Conservation (phyloP, 106 monocot species). For the Gastrodia elata region DNA sequence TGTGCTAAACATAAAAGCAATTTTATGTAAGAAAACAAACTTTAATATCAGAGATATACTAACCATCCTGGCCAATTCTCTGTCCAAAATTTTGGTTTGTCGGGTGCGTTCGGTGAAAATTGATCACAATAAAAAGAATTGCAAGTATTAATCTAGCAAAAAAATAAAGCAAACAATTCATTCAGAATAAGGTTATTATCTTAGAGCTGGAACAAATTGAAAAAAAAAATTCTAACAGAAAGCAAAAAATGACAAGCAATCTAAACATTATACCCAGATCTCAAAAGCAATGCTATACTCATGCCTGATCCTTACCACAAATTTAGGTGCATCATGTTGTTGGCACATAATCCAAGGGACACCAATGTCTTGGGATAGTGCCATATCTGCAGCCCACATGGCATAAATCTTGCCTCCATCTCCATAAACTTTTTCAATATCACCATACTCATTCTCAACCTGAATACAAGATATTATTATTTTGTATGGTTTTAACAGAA, state of each 20-base stretch:
- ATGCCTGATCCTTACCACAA: conserved; percentile 43
- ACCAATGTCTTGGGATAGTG: conserved; percentile 73
- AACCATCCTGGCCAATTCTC: conserved; percentile 99
- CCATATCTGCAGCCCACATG: conserved; percentile 97
- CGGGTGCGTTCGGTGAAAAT: conserved; percentile 62
- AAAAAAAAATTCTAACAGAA: background rate
- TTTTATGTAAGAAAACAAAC: background rate
- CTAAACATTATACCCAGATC: background rate
- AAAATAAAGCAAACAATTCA: background rate
- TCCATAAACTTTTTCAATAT: conserved; percentile 63
- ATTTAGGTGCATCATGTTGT: conserved; percentile 86
- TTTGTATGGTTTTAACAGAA: background rate
- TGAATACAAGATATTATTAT: conserved; percentile 15
- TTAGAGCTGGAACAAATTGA: background rate
- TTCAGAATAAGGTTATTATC: background rate
- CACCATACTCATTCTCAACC: conserved; percentile 97
- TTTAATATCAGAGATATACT: background rate
- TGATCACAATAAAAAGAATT: conserved; percentile 96
- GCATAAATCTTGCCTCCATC: conserved; percentile 81
- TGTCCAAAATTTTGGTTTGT: conserved; percentile 95
- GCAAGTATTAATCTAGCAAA: conserved; percentile 90
- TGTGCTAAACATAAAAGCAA: background rate
- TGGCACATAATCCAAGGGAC: conserved; percentile 99
- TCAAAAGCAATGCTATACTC: background rate
- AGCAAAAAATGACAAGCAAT: background rate